These are phyloP conservation scores for Prosopis cineraria DNA, from an alignment of 306 rosid genomes.

Conservation along the genomic window DNA sequence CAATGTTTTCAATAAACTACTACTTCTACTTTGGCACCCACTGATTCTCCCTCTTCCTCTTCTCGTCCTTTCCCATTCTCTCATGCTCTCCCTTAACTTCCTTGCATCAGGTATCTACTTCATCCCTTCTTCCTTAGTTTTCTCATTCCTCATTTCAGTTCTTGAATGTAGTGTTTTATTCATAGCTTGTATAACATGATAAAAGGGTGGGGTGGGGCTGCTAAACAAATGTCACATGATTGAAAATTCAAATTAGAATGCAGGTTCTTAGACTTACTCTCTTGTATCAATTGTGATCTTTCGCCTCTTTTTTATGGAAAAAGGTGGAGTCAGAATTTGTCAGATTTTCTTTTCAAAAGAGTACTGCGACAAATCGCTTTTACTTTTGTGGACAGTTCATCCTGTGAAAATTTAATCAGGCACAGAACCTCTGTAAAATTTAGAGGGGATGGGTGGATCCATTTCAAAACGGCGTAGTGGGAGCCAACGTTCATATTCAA, in stretches of 20 bases:
- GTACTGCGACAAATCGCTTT: constrained; percentile 12
- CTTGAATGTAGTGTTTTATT: not conserved
- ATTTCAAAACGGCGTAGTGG: constrained; percentile 58
- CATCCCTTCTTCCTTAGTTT: not conserved
- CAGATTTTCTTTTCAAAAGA: not conserved
- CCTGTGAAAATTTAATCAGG: constrained; percentile 28
- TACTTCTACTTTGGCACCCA: not conserved
- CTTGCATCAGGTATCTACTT: not conserved
- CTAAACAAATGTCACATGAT: constrained; percentile 12
- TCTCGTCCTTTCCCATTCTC: not conserved
- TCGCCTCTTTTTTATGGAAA: not conserved
- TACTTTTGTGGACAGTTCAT: constrained; percentile 19
- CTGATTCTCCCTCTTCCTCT: not conserved
- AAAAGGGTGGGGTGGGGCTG: not conserved
- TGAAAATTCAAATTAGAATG: constrained; percentile 6
- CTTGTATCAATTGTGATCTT: not conserved
- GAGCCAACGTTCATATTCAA: constrained; percentile 44
- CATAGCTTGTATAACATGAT: not conserved
- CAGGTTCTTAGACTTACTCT: not conserved
- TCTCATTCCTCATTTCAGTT: not conserved
- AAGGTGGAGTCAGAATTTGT: not conserved
- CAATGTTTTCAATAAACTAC: not conserved
- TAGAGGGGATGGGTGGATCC: constrained; percentile 72
- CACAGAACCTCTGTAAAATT: constrained; percentile 40
- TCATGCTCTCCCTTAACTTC: not conserved